phyloP scores from a whole-genome alignment of 371 early-diverging fungal species.

The Mucor circinelloides region DNA sequence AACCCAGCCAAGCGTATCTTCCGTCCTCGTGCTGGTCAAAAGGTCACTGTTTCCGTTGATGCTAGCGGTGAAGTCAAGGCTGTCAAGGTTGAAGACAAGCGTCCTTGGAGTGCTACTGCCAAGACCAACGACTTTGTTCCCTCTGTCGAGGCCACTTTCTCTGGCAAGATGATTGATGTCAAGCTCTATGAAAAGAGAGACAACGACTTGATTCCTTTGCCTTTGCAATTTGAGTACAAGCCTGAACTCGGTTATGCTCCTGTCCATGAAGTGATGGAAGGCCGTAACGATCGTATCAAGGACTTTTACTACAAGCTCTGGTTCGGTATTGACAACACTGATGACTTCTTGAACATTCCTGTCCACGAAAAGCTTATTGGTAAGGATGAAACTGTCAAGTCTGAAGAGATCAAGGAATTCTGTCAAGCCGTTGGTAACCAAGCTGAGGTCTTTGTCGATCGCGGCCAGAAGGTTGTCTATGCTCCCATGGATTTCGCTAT shows the following conservation, averaged over 20 bases:
- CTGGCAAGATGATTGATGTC: slow-evolving; percentile 69
- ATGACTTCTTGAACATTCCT: slow-evolving; percentile 56
- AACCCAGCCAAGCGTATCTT: slow-evolving; percentile 83
- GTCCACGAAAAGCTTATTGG: slow-evolving; percentile 68
- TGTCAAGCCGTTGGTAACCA: slow-evolving; percentile 90
- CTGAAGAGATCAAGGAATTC: slow-evolving; percentile 77
- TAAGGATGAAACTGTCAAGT: slow-evolving; percentile 60
- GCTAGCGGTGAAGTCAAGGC: slow-evolving; percentile 44
- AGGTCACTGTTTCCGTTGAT: slow-evolving; percentile 66
- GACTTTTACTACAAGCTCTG: slow-evolving; percentile 90
- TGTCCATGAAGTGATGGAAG: slow-evolving; percentile 93
- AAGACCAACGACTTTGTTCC: slow-evolving; percentile 58
- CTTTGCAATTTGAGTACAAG: slow-evolving; percentile 79
- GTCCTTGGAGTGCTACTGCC: slow-evolving; percentile 62
- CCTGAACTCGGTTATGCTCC: slow-evolving; percentile 83
- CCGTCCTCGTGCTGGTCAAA: slow-evolving; percentile 83
- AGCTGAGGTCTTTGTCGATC: slow-evolving; percentile 84
- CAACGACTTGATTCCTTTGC: slow-evolving; percentile 68
- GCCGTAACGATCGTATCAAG: slow-evolving; percentile 92
- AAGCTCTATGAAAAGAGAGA: slow-evolving; percentile 76
- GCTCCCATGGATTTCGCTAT: slow-evolving; percentile 96
- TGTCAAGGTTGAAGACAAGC: slow-evolving; percentile 66
- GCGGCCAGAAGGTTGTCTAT: slow-evolving; percentile 61
- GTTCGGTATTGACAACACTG: slow-evolving; percentile 67
- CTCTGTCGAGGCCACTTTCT: slow-evolving; percentile 65